Percentiles rank a stretch among this genome's conserved stretches.
Evolutionary conservation across 768 basidiomycete genomes (phyloP).

Genomic region (Panaeolus papilionaceus): DNA sequence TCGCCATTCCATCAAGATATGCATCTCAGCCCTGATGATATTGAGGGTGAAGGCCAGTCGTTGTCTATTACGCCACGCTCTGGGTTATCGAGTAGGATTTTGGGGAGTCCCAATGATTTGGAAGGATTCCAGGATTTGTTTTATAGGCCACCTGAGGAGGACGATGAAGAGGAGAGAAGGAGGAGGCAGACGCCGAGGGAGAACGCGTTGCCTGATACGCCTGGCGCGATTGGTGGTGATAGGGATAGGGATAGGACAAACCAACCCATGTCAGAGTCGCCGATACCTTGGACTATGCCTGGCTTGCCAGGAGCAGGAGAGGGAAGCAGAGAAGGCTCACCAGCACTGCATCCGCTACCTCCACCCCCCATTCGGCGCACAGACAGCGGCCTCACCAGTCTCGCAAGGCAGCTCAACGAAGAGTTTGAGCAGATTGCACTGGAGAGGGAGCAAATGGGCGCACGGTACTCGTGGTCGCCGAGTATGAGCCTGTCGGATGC

Average conservation of each 20-base stretch:
- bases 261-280: conserved; percentile 24
- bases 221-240: conserved; percentile 33
- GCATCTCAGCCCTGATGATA: conserved; percentile 10
- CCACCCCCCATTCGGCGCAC: conserved; percentile 30
- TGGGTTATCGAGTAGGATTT: conserved; percentile 44
- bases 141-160: conserved; percentile 53
- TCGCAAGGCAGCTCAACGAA: conserved; percentile 57
- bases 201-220: conserved; percentile 31
- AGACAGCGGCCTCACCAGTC: conserved; percentile 53
- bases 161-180: background rate
- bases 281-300: background rate
- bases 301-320: background rate
- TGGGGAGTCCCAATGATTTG: conserved; percentile 68
- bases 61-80: conserved; percentile 24
- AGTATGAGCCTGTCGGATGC: background rate
- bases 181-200: conserved; percentile 26
- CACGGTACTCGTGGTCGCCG: conserved; percentile 26
- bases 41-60: conserved; percentile 19
- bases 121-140: conserved; percentile 81
- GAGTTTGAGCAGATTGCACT: conserved; percentile 52
- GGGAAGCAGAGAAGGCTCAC: background rate
- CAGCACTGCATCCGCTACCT: background rate
- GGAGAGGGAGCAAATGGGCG: conserved; percentile 40
- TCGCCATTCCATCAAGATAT: conserved; percentile 10
- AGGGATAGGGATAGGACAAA: conserved; percentile 42